Evolutionary conservation across 495 filamentous ascomycete species (phyloP), one percentile per base, ranked within the genome.

Genomic region (Platismatia glauca): DNA sequence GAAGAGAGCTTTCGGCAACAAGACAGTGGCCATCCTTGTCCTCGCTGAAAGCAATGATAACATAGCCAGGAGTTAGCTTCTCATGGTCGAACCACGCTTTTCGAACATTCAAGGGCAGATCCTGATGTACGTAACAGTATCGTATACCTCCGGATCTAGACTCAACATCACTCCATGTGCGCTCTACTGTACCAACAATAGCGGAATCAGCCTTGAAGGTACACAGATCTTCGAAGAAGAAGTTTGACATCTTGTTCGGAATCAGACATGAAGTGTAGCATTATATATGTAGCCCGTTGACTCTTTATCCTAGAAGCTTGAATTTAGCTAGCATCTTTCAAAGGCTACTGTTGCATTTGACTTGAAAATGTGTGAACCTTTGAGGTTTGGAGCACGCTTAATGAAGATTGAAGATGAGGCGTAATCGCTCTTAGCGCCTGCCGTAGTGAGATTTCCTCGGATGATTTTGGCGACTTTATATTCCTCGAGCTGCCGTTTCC

Each of bases 1-100:
- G 67, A 29, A 81, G 64, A 58, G 77, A 76, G 31, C 71, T 71
- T 66, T 78, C 79, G 41, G 73, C 71, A 9, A 81, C 61, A 33
- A 82, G 72, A 24, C 72, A 67, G 55, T 44, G 66, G 35, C 63
- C 72, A 58, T 67, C 67, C 7, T 58, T 62, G 16, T 39, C 62
- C 35, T 71, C 59, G 7, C 46, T 20, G 66, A 74, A 71, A 33
- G 53, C 34, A 59, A 80, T 64, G 50, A 78, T 66, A 38, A 75
- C 63, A 72, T 75, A 75, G 38, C 71, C 72, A 38, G 39, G 39
- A 48, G 56, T n/a, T 22, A 59, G 57, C 62, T 35, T 57, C 18
- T 35, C 65, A 5, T 64, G 8, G n/a, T 38, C 38, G 20, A 59
- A 62, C 58, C 48, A 67, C 27, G 20, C 46, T 44, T 39, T 48